Evolutionary conservation across 73 alveolate species (phyloP), one percentile per base, ranked within the genome.

Genomic region (Effrenium voratum): DNA sequence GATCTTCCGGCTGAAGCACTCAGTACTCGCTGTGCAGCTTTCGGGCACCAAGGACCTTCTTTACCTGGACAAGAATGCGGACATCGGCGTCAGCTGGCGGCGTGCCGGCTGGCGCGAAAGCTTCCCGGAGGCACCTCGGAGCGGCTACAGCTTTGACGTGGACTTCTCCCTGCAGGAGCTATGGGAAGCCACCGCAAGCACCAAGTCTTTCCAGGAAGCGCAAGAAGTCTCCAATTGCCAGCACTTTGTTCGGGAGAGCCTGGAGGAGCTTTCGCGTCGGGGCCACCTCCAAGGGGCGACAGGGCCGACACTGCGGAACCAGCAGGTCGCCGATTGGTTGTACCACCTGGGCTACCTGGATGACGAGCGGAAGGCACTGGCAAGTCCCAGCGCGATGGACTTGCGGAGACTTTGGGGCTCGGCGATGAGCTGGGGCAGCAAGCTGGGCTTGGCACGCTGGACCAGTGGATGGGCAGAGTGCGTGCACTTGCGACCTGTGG

Each of bases 21-120:
- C 95, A 28, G 95, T 87, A 6, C 68, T 87, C 40, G 95, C 59
- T 15, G 49, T 70, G 70, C 43, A n/a, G n/a, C n/a, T n/a, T n/a
- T n/a, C n/a, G n/a, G n/a, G n/a, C n/a, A n/a, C n/a, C n/a, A n/a
- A 90, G 95, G 95, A 90, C 22, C 57, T 66, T 40, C 87, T 90
- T 28, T 90, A 90, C 44, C 57, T 90, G 76, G 97, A 90, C 87
- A 90, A 90, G 76, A 90, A 90, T 22, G 97, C 97, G 12, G 97
- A 90, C 38, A 87, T 90, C n/a, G 97, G 97, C 8, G 97, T 90
- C 50, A 90, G 97, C 87, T 90, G 97, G 97, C 86, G 97, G 5
- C 75, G 76, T 43, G 97, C 97, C 32, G 97, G 97, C 41, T 80
- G 70, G 40, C 66, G 57, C 49, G 92, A 82, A 30, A 72, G 92